A percentile compares a stretch with the other conserved stretches of the same genome.
Conservation (phyloP, 2,329 filamentous ascomycete genomes). For the Alternaria solani region DNA sequence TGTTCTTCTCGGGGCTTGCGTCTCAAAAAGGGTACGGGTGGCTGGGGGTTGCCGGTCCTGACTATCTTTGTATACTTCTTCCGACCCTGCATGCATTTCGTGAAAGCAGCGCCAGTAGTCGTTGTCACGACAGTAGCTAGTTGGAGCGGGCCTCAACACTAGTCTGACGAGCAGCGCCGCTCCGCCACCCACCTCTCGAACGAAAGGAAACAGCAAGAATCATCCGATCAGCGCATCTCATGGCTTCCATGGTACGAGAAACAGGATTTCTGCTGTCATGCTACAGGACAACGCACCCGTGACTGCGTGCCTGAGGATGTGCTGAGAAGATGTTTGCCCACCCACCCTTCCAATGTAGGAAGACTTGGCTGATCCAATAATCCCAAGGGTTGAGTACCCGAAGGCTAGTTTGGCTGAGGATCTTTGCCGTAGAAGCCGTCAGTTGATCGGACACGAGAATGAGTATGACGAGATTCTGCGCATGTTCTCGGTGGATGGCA, state of each 20-base stretch:
- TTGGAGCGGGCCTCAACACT: slow-evolving; percentile 1
- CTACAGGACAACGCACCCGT: background rate
- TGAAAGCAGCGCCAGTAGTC: slow-evolving; percentile 6
- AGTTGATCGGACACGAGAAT: slow-evolving; percentile 21
- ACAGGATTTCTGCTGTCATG: slow-evolving; percentile 4
- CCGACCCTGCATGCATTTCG: slow-evolving; percentile 8
- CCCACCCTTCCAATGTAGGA: background rate
- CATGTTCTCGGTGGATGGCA: slow-evolving; percentile 14
- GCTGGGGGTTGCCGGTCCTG: background rate
- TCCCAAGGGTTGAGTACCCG: slow-evolving; percentile 1
- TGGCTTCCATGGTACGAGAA: slow-evolving; percentile 5
- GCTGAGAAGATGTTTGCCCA: slow-evolving; percentile 1
- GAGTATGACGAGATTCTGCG: slow-evolving; percentile 29
- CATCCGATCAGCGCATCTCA: slow-evolving; percentile 9
- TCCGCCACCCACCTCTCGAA: background rate
- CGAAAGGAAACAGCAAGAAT: slow-evolving; percentile 1
- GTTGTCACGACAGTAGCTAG: slow-evolving; percentile 3
- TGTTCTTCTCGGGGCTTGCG: slow-evolving; percentile 7
- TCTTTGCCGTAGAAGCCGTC: slow-evolving; percentile 9
- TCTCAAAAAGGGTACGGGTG: background rate
- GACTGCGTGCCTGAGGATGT: slow-evolving; percentile 4
- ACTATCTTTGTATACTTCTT: slow-evolving; percentile 8
- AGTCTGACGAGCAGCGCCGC: background rate
- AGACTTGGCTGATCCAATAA: slow-evolving; percentile 1
- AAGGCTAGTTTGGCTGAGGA: slow-evolving; percentile 5